Evolutionary conservation across 192 early-diverging fungal species (phyloP).

Genomic region (Coemansia sp.): DNA sequence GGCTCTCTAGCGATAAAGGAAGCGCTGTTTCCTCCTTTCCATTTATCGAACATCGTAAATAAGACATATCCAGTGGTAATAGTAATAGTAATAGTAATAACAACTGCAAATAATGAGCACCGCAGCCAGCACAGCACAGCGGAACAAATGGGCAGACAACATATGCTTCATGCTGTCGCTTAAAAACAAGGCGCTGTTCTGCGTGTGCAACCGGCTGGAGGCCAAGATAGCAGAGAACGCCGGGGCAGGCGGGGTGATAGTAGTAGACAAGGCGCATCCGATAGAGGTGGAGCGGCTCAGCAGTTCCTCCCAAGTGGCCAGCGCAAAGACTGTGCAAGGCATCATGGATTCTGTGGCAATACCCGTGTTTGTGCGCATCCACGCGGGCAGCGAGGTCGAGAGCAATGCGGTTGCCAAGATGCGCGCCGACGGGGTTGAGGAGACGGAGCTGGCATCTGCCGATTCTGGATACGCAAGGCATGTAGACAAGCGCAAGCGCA

Average conservation of each 20-base stretch:
- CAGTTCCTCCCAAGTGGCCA: neutral
- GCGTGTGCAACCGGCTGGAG: neutral
- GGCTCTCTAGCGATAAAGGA: too few species aligned
- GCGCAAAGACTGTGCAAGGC: slow-evolving; percentile 47
- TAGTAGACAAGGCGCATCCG: neutral
- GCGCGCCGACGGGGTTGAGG: slow-evolving; percentile 17
- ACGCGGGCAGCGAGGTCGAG: slow-evolving; percentile 95
- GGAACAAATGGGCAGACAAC: slow-evolving; percentile 4
- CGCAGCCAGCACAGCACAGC: neutral
- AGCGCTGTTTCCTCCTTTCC: too few species aligned
- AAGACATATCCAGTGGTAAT: too few species aligned
- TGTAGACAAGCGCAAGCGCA: slow-evolving; percentile 88
- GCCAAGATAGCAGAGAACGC: neutral
- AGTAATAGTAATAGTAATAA: too few species aligned
- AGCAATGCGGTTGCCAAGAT: slow-evolving; percentile 58
- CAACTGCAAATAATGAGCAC: neutral
- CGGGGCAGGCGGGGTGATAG: neutral
- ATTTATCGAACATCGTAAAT: neutral
- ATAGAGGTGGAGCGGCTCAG: slow-evolving; percentile 2
- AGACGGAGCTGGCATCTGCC: slow-evolving; percentile 36
- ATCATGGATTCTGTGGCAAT: slow-evolving; percentile 90
- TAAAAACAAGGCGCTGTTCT: neutral
- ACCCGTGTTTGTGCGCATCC: slow-evolving; percentile 96
- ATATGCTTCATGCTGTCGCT: neutral
- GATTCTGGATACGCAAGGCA: slow-evolving; percentile 74